Conservation (phyloP, 139 green algal species). For the Chlamydomonas asymmetrica region DNA sequence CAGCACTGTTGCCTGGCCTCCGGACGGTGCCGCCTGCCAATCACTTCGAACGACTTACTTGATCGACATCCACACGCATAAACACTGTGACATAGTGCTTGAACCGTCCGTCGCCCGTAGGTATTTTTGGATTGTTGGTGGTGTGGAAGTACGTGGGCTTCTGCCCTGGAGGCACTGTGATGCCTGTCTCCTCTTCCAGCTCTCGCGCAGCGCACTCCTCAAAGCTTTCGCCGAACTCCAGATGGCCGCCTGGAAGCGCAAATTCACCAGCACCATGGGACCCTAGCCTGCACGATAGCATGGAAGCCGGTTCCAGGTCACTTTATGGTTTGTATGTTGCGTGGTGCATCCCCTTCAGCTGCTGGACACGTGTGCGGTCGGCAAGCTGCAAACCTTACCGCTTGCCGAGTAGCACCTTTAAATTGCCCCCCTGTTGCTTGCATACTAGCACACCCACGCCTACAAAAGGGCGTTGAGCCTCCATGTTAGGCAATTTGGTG, state of each 20-base stretch:
- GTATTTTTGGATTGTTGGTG: conserved; percentile 38
- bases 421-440: neutral
- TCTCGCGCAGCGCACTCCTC: conserved; percentile 56
- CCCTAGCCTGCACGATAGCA: conserved; percentile 40
- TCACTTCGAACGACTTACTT: conserved; percentile 22
- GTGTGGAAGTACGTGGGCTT: conserved; percentile 27
- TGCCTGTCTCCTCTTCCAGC: conserved; percentile 52
- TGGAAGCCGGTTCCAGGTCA: neutral
- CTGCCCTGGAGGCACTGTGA: conserved; percentile 10
- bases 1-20: too few species aligned
- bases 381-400: neutral
- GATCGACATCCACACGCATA: conserved; percentile 34
- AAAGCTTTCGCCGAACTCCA: conserved; percentile 60
- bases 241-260: conserved; percentile 63
- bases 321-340: neutral
- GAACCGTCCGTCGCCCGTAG: conserved; percentile 32
- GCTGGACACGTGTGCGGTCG: neutral
- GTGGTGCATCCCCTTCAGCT: neutral
- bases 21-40: too few species aligned
- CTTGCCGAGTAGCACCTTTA: neutral
- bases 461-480: neutral
- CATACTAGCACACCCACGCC: conserved; percentile 15
- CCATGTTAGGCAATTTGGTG: neutral
- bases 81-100: conserved; percentile 68
- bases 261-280: conserved; percentile 44